These are phyloP conservation scores for Stereocaulon alpinum DNA, from an alignment of 495 filamentous ascomycete species.

Conservation along the genomic window DNA sequence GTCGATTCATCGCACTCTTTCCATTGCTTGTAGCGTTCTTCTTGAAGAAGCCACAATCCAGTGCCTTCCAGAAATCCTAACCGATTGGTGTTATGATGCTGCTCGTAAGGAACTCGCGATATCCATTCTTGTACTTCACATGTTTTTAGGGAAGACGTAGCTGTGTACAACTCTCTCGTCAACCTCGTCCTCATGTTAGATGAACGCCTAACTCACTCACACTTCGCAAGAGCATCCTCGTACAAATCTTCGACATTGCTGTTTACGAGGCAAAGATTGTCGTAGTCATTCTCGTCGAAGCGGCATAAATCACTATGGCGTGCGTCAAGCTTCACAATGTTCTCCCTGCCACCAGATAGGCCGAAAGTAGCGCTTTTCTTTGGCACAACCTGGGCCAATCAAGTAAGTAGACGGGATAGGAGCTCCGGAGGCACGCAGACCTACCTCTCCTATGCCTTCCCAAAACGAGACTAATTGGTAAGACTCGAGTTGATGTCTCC, in stretches of 20 bases:
- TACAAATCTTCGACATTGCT: constrained; percentile 13
- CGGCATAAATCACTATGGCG: constrained; percentile 12
- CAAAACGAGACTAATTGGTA: constrained; percentile 15
- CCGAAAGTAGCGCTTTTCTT: constrained; percentile 13
- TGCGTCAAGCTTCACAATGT: constrained; percentile 13
- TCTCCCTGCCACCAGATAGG: constrained; percentile 13
- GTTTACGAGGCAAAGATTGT: constrained; percentile 7
- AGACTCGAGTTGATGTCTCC: constrained; percentile 14
- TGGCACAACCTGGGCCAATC: constrained; percentile 8
- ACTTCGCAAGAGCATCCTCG: background rate
- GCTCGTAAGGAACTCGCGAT: background rate
- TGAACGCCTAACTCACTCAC: background rate
- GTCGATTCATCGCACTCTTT: background rate
- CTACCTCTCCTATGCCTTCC: constrained; percentile 11
- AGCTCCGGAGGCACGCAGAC: no score
- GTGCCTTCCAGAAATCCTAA: background rate
- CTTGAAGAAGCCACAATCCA: background rate
- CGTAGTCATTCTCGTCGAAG: constrained; percentile 11
- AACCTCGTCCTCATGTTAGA: background rate
- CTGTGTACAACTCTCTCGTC: background rate
- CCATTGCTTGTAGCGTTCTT: background rate
- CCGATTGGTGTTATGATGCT: constrained; percentile 1
- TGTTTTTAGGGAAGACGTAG: background rate
- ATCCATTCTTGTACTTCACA: background rate
- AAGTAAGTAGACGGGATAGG: no score